phyloP scores from a whole-genome alignment of 2,329 filamentous ascomycete genomes.

The Atkinsonella hypoxylon region DNA sequence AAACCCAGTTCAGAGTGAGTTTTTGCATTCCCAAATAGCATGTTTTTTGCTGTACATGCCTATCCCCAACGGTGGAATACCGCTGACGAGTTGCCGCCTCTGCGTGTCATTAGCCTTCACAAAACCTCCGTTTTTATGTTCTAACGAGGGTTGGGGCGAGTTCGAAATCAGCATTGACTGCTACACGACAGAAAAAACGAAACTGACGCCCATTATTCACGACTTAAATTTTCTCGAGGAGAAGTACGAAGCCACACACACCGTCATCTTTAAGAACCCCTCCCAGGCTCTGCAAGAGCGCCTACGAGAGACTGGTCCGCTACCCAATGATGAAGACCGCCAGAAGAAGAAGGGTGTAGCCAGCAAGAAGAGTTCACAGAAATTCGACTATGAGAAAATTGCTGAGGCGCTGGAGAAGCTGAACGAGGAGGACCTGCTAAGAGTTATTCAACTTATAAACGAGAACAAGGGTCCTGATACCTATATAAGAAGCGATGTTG shows the following conservation, averaged over 20 bases:
- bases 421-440: constrained; percentile 81
- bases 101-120: constrained; percentile 49
- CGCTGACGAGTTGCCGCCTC: neutral
- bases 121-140: constrained; percentile 75
- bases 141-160: constrained; percentile 96
- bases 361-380: constrained; percentile 66
- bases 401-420: constrained; percentile 84
- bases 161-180: constrained; percentile 89
- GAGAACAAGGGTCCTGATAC: constrained; percentile 92
- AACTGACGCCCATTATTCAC: constrained; percentile 61
- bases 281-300: constrained; percentile 70
- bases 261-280: constrained; percentile 82
- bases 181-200: constrained; percentile 75
- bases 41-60: neutral
- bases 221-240: constrained; percentile 83
- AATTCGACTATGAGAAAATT: constrained; percentile 85
- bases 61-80: neutral
- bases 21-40: neutral
- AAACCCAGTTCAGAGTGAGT: constrained; percentile 72
- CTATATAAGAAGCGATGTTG: constrained; percentile 94
- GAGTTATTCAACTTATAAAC: constrained; percentile 95
- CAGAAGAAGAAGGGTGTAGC: constrained; percentile 49
- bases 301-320: constrained; percentile 72
- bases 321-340: constrained; percentile 61
- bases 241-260: constrained; percentile 73